A percentile compares a stretch with the other conserved stretches of the same genome.
These are phyloP conservation scores for Lentinula guzmanii DNA, from an alignment of 768 basidiomycete genomes.

Conservation along the genomic window DNA sequence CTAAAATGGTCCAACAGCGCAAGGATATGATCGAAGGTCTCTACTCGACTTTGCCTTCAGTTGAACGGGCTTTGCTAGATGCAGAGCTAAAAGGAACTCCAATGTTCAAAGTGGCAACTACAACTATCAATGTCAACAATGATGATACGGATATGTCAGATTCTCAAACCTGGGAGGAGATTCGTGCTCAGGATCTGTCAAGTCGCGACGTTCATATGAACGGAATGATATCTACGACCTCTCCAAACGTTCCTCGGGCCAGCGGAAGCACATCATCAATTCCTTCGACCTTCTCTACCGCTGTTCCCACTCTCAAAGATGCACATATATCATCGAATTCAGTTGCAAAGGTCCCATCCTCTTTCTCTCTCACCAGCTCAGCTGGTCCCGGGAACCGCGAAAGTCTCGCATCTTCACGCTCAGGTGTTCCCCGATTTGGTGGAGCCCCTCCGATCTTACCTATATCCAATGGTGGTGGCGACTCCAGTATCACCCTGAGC, in stretches of 20 bases:
- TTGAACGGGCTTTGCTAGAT: slow-evolving; percentile 61
- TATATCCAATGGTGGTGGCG: not conserved
- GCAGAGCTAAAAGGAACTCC: slow-evolving; percentile 38
- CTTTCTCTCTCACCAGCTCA: slow-evolving; percentile 1
- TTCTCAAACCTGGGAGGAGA: slow-evolving; percentile 64
- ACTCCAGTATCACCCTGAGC: not conserved
- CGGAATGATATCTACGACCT: slow-evolving; percentile 4
- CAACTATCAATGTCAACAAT: not conserved
- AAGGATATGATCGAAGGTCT: slow-evolving; percentile 65
- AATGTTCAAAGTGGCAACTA: not conserved
- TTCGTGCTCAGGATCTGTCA: slow-evolving; percentile 8
- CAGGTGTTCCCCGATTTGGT: slow-evolving; percentile 1
- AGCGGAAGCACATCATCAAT: slow-evolving; percentile 8
- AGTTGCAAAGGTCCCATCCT: not conserved
- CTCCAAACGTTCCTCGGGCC: slow-evolving; percentile 10
- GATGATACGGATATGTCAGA: slow-evolving; percentile 25
- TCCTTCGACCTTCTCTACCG: not conserved
- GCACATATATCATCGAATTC: not conserved
- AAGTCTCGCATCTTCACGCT: not conserved
- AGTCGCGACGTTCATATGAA: slow-evolving; percentile 10
- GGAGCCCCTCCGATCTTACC: slow-evolving; percentile 1
- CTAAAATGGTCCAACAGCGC: slow-evolving; percentile 43
- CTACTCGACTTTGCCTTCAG: slow-evolving; percentile 52
- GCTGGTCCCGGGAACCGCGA: not conserved
- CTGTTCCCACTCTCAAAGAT: not conserved